Conservation (phyloP, 2,329 filamentous ascomycete species). For the Gnomoniopsis smithogilvyi region DNA sequence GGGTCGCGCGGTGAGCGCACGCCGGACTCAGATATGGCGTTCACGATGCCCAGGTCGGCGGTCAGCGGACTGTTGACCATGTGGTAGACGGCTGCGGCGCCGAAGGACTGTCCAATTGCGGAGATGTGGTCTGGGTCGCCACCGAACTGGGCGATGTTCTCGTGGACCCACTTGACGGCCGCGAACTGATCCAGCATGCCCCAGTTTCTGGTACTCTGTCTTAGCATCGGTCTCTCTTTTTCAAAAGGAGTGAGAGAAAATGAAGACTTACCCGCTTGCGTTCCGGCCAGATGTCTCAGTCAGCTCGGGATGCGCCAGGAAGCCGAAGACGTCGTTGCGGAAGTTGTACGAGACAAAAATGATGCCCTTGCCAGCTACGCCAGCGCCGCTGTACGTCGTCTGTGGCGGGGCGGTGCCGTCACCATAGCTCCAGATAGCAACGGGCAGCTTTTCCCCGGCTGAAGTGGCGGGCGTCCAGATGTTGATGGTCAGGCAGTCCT, state of each 20-base stretch:
- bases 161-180: slow-evolving; percentile 21
- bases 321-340: slow-evolving; percentile 65
- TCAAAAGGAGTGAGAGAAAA: too few relatives aligned
- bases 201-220: slow-evolving; percentile 37
- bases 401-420: slow-evolving; percentile 52
- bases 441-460: slow-evolving; percentile 34
- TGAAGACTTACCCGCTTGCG: too few relatives aligned
- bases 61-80: slow-evolving; percentile 17
- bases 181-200: slow-evolving; percentile 45
- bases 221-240: slow-evolving; percentile 17
- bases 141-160: slow-evolving; percentile 21
- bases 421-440: slow-evolving; percentile 45
- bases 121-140: slow-evolving; percentile 21
- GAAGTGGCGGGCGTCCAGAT: slow-evolving; percentile 35
- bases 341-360: slow-evolving; percentile 60
- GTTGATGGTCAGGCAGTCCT: slow-evolving; percentile 53
- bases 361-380: slow-evolving; percentile 54
- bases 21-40: slow-evolving; percentile 25
- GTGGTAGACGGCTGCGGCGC: not conserved
- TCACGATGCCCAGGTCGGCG: slow-evolving; percentile 21
- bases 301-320: slow-evolving; percentile 18
- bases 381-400: slow-evolving; percentile 41
- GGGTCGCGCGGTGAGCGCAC: slow-evolving; percentile 25
- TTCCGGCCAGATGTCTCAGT: not conserved
- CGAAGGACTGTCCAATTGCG: slow-evolving; percentile 12